phyloP scores from a whole-genome alignment of 1,284 basidiomycete species.

The Ganoderma lingzhi region DNA sequence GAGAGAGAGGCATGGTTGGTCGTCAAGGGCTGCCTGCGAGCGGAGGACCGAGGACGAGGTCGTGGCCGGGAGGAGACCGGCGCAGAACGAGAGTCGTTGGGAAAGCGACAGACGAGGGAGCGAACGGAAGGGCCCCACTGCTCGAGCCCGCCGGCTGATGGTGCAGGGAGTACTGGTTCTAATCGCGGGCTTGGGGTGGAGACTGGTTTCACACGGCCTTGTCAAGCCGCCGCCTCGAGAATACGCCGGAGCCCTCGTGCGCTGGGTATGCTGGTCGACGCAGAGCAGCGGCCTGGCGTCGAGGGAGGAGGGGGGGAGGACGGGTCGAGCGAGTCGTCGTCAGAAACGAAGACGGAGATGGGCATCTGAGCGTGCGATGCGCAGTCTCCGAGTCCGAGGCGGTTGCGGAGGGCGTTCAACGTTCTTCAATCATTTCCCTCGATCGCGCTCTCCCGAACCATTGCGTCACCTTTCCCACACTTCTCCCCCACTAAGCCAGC shows the following conservation, averaged over 20 bases:
- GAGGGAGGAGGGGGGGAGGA: not conserved
- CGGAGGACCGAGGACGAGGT: not conserved
- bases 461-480: not conserved
- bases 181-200: slow-evolving; percentile 23
- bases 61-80: not conserved
- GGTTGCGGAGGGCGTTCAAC: not conserved
- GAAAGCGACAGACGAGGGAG: slow-evolving; percentile 5
- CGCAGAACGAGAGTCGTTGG: not conserved
- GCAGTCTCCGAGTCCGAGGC: not conserved
- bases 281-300: not conserved
- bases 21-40: not conserved
- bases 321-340: not conserved
- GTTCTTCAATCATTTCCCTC: not conserved
- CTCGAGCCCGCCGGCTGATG: slow-evolving; percentile 15
- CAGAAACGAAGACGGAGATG: not conserved
- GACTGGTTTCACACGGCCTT: slow-evolving; percentile 22
- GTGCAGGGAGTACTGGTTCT: slow-evolving; percentile 13
- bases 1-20: slow-evolving; percentile 7
- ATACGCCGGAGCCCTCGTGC: not conserved
- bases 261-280: not conserved
- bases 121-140: slow-evolving; percentile 11
- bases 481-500: not conserved
- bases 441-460: not conserved
- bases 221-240: not conserved
- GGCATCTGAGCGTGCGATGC: not conserved